Evolutionary conservation across 805 yeast genomes (phyloP).

Genomic region (Saccharomycopsis malanga): DNA sequence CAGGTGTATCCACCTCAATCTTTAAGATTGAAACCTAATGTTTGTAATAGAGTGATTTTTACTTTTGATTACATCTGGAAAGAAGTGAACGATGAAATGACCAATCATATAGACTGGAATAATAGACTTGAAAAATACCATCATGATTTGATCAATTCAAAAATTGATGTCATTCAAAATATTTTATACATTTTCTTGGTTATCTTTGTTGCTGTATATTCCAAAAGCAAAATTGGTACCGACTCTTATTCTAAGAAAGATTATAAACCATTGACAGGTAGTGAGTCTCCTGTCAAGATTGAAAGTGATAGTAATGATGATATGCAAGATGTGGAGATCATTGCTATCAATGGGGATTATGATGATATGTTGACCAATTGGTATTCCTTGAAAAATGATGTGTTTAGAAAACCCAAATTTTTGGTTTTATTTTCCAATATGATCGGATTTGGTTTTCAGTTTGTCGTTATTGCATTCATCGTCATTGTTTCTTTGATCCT

Average conservation of each 20-base stretch:
- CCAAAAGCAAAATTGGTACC: background rate
- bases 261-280: too few species aligned
- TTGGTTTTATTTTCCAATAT: conserved; percentile 9
- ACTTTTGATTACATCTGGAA: conserved; percentile 27
- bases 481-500: conserved; percentile 5
- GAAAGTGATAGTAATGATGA: background rate
- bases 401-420: conserved; percentile 12
- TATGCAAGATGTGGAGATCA: background rate
- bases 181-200: conserved; percentile 18
- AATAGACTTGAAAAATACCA: conserved; percentile 24
- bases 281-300: too few species aligned
- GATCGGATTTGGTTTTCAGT: conserved; percentile 16
- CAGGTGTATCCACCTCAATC: conserved; percentile 25
- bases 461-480: background rate
- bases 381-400: conserved; percentile 12
- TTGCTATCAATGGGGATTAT: background rate
- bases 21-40: conserved; percentile 24
- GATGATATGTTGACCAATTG: conserved; percentile 7
- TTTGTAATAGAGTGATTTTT: conserved; percentile 27
- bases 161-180: conserved; percentile 20
- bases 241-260: background rate
- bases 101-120: conserved; percentile 14
- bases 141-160: conserved; percentile 26
- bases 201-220: background rate
- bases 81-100: conserved; percentile 22